A percentile compares a stretch with the other conserved stretches of the same genome.
Evolutionary conservation across 169 alveolate genomes (phyloP).

Genomic region (Cyclospora cayetanensis): DNA sequence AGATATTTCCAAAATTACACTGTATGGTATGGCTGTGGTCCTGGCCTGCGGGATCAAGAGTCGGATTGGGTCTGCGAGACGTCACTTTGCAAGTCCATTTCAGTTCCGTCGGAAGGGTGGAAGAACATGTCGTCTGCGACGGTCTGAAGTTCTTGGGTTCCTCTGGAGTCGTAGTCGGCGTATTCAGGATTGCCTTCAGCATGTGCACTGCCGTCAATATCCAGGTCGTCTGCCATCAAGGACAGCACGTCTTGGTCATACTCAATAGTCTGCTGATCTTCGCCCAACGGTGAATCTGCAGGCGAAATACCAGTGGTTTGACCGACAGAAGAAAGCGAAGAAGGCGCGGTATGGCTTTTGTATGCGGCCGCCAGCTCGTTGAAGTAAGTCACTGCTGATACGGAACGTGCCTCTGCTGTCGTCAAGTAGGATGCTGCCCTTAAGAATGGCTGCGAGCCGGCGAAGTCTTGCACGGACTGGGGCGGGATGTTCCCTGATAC

Average conservation of each 20-base stretch:
- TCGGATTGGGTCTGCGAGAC: too few species aligned
- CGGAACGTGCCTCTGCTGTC: constrained; percentile 15
- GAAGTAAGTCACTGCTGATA: background rate
- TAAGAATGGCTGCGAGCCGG: constrained; percentile 4
- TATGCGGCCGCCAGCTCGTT: background rate
- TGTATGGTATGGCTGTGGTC: too few species aligned
- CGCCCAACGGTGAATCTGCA: background rate
- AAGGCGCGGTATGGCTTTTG: background rate
- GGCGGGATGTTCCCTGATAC: background rate
- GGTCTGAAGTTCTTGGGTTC: too few species aligned
- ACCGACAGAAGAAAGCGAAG: background rate
- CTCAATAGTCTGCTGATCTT: background rate
- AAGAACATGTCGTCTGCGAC: too few species aligned
- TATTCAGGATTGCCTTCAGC: too few species aligned
- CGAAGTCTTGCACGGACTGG: constrained; percentile 6
- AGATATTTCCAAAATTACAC: too few species aligned
- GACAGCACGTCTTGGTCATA: background rate
- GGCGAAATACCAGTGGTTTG: background rate
- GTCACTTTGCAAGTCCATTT: too few species aligned
- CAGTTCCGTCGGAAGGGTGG: too few species aligned
- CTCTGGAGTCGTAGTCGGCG: too few species aligned
- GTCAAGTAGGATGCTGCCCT: constrained; percentile 14
- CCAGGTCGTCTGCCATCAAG: constrained; percentile 17
- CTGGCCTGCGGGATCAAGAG: too few species aligned
- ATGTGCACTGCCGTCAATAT: too few species aligned